Percentiles rank a stretch among this genome's conserved stretches.
Conservation (phyloP, 805 yeast species). For the Blastobotrys mokoenaii region DNA sequence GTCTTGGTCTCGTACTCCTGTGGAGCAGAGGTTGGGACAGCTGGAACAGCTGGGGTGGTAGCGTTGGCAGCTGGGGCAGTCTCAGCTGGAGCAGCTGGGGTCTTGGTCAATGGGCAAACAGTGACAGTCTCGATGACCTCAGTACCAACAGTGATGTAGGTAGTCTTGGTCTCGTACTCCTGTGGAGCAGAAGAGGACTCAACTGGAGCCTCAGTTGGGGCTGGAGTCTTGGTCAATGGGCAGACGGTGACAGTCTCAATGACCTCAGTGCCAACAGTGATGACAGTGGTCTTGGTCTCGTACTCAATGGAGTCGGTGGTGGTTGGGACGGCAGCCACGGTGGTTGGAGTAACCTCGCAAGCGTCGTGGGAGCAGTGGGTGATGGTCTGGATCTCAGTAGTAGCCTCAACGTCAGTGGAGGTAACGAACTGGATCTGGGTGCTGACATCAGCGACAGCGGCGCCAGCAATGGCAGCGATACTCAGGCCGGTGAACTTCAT, state of each 20-base stretch:
- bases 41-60: slow-evolving; percentile 3
- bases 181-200: slow-evolving; percentile 4
- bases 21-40: not conserved
- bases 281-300: slow-evolving; percentile 8
- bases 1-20: not conserved
- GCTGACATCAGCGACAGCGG: not conserved
- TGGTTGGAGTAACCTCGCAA: not conserved
- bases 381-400: not conserved
- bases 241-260: slow-evolving; percentile 12
- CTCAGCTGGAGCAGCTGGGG: slow-evolving; percentile 3
- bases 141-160: slow-evolving; percentile 7
- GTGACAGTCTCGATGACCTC: slow-evolving; percentile 8
- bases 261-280: slow-evolving; percentile 8
- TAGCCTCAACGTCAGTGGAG: slow-evolving; percentile 1
- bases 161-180: slow-evolving; percentile 8
- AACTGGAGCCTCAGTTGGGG: slow-evolving; percentile 6
- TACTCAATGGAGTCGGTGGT: slow-evolving; percentile 4
- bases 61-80: slow-evolving; percentile 3
- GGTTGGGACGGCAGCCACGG: not conserved
- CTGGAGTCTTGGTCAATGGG: slow-evolving; percentile 10
- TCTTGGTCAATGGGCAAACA: slow-evolving; percentile 4
- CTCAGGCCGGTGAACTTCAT: not conserved
- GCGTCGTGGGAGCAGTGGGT: slow-evolving; percentile 3
- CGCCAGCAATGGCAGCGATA: slow-evolving; percentile 1
- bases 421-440: slow-evolving; percentile 1